Evolutionary conservation across 2,329 filamentous ascomycete genomes (phyloP).

Genomic region (Ophiostoma tasmaniense): DNA sequence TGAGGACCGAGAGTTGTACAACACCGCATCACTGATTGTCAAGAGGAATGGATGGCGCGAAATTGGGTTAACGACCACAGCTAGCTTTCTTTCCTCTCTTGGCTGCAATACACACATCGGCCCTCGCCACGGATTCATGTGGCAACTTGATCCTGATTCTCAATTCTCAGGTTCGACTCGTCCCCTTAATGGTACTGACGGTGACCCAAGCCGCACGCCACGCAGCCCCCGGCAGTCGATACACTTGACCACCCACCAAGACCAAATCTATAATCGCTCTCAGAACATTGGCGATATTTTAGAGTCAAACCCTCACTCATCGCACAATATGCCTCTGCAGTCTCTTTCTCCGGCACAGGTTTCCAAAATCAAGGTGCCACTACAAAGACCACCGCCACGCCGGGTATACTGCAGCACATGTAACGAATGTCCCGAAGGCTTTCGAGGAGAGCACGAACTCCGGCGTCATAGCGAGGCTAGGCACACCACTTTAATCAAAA

Average conservation of each 20-base stretch:
- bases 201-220: neutral
- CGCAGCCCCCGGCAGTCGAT: neutral
- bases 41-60: conserved; percentile 40
- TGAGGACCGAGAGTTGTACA: conserved; percentile 38
- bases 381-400: conserved; percentile 40
- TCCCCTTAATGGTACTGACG: neutral
- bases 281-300: neutral
- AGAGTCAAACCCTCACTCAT: neutral
- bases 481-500: conserved; percentile 51
- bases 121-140: conserved; percentile 36
- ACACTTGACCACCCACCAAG: neutral
- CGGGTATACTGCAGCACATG: conserved; percentile 66
- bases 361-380: conserved; percentile 35
- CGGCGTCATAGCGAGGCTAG: conserved; percentile 58
- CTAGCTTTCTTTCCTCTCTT: conserved; percentile 42
- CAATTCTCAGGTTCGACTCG: neutral
- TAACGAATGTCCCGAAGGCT: conserved; percentile 66
- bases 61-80: conserved; percentile 38
- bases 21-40: conserved; percentile 37
- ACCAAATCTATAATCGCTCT: neutral
- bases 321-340: conserved; percentile 25
- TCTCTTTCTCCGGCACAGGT: conserved; percentile 36
- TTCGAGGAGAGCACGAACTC: conserved; percentile 78
- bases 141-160: conserved; percentile 22
- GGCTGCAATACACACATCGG: conserved; percentile 36